A percentile compares a stretch with the other conserved stretches of the same genome.
phyloP scores from a whole-genome alignment of 495 filamentous ascomycete species.

The Neurospora sp. region DNA sequence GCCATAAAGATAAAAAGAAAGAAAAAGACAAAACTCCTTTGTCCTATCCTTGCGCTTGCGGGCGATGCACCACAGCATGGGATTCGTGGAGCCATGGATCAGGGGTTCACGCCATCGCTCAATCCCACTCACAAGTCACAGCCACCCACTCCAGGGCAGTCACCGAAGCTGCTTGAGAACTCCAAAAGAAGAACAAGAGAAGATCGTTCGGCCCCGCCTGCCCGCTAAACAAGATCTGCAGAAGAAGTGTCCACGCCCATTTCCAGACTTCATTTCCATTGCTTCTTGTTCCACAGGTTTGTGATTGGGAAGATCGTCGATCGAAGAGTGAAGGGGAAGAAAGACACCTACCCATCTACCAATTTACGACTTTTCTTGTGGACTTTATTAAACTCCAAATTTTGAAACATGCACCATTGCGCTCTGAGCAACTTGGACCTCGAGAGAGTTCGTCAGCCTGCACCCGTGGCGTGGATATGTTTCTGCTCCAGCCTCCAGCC shows the following conservation, averaged over 20 bases:
- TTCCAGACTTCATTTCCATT: background rate
- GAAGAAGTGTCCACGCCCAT: background rate
- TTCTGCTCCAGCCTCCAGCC: background rate
- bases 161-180: background rate
- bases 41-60: background rate
- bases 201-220: background rate
- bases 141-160: background rate
- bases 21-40: background rate
- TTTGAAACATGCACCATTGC: background rate
- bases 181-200: background rate
- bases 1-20: background rate
- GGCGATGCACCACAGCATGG: background rate
- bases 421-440: background rate
- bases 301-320: background rate
- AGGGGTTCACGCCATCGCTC: background rate
- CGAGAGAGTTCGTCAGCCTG: background rate
- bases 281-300: background rate
- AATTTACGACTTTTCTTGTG: too few species aligned
- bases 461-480: background rate
- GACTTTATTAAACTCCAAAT: background rate
- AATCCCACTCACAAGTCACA: background rate
- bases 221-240: background rate
- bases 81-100: background rate
- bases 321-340: background rate
- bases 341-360: too few species aligned